Base-by-base conservation (phyloP, 106 monocot genomes). In the Chionographis japonica region DNA sequence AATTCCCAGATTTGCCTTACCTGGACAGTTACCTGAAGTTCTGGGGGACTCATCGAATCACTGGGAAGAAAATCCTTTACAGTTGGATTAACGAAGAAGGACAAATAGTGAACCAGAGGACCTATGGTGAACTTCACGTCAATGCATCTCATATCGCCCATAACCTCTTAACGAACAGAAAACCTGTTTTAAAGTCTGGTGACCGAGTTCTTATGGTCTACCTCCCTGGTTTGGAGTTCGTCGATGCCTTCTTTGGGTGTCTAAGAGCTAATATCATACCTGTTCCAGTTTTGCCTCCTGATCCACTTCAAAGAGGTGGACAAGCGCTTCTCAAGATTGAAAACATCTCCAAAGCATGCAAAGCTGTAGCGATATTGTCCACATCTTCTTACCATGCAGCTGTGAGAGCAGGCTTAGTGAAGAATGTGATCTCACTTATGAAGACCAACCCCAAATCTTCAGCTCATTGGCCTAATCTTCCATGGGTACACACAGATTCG, bases 351-450 rank as follows among this genome's bases (percentile, higher is more conserved):
- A 75, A 72, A 52, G 52, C 42, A 50, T 79, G 84, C 66, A 69
- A 72, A 52, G 68, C 79, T 17, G 52, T 68, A 52, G 84, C 84
- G 49, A 79, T 84, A 64, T 59, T 84, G 76, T 84, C 84, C 12
- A 84, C 84, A 43, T 79, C 84, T 72, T 75, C 75, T 50, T 84
- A 84, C 62, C 84, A 84, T 76, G 68, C 75, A n/a, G 84, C 84
- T 56, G 76, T 84, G 27, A 67, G 79, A 14, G 75, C 79, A 52
- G 84, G 84, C 37, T 76, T 79, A 19, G 72, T 84, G 36, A 84
- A 76, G 68, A 68, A 64, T 42, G 52, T 79, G 40, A 62, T 84
- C 18, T 17, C 63, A 8, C 38, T 84, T 35, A 10, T 50, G 39
- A 84, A 76, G n/a, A 68, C 52, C 51, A 69, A 62, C 27, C 3